Conservation (phyloP, 352 stramenopile species). For the Globisporangium takayamanum region DNA sequence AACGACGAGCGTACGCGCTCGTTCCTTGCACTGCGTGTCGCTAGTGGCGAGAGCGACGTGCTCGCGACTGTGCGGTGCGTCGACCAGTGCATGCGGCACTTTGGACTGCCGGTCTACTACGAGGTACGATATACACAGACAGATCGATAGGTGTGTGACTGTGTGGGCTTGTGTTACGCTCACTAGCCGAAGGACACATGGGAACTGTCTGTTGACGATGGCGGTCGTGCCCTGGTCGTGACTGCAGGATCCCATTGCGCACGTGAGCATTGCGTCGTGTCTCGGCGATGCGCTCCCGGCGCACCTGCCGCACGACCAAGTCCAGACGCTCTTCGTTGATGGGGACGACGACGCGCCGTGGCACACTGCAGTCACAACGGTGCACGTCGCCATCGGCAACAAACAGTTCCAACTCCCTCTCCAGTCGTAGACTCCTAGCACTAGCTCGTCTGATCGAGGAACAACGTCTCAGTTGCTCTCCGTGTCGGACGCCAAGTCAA, state of each 20-base stretch:
- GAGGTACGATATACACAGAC: constrained; percentile 23
- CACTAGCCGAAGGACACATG: constrained; percentile 9
- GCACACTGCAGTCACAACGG: constrained; percentile 23
- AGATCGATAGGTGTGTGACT: background rate
- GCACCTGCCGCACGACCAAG: constrained; percentile 32
- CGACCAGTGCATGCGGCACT: constrained; percentile 50
- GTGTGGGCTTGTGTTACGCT: background rate
- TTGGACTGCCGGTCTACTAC: constrained; percentile 53
- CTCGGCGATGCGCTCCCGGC: constrained; percentile 36
- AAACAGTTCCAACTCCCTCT: constrained; percentile 75
- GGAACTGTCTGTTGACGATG: constrained; percentile 39
- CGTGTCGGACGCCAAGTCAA: constrained; percentile 45
- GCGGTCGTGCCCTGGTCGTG: constrained; percentile 6
- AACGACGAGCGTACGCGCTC: constrained; percentile 76
- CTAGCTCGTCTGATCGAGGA: background rate
- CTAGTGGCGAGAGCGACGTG: constrained; percentile 26
- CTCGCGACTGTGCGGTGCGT: constrained; percentile 43
- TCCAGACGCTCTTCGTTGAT: constrained; percentile 13
- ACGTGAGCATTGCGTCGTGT: constrained; percentile 75
- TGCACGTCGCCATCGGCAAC: constrained; percentile 76
- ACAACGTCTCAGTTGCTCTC: constrained; percentile 19
- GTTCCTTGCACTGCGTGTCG: constrained; percentile 57
- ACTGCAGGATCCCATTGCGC: constrained; percentile 63
- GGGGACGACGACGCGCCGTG: constrained; percentile 7
- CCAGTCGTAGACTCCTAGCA: constrained; percentile 17